Percentiles rank a stretch among this genome's conserved stretches.
Conservation (phyloP, 129 eudicot genomes). For the Erigeron canadensis region DNA sequence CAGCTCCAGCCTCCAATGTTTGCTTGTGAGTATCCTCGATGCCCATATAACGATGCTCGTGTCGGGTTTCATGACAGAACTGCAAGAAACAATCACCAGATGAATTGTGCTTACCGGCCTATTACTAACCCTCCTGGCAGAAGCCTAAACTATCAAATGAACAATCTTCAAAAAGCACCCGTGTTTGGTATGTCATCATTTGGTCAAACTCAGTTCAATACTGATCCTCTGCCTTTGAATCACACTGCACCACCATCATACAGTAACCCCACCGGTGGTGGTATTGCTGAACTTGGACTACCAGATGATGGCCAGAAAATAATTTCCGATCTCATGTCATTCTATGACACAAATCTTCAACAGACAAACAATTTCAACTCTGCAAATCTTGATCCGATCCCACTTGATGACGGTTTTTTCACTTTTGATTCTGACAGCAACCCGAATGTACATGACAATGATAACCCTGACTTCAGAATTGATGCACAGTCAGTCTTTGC, state of each 20-base stretch:
- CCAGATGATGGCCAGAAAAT: constrained; percentile 62
- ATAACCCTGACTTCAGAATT: constrained; percentile 39
- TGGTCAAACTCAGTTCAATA: constrained; percentile 24
- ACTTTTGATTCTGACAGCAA: constrained; percentile 24
- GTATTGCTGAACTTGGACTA: constrained; percentile 45
- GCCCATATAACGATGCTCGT: constrained; percentile 27
- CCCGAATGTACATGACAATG: constrained; percentile 28
- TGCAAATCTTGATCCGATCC: constrained; percentile 35
- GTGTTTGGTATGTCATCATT: constrained; percentile 28
- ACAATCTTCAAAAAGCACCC: constrained; percentile 28
- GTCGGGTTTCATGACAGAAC: constrained; percentile 30
- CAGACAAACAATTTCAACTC: constrained; percentile 22
- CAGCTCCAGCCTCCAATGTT: constrained; percentile 8
- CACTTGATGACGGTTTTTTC: constrained; percentile 33
- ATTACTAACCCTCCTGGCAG: constrained; percentile 12
- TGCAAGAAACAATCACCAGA: constrained; percentile 40
- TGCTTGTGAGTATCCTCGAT: constrained; percentile 19
- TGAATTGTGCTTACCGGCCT: constrained; percentile 31
- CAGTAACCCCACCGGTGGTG: not conserved
- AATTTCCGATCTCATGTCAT: constrained; percentile 60
- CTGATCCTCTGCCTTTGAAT: constrained; percentile 22
- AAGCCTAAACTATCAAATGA: constrained; percentile 29
- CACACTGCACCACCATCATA: constrained; percentile 20
- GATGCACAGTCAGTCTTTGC: constrained; percentile 32
- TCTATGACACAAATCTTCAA: constrained; percentile 50